Base-by-base conservation (phyloP, 768 basidiomycete species). In the Xerocomellus intermedius region DNA sequence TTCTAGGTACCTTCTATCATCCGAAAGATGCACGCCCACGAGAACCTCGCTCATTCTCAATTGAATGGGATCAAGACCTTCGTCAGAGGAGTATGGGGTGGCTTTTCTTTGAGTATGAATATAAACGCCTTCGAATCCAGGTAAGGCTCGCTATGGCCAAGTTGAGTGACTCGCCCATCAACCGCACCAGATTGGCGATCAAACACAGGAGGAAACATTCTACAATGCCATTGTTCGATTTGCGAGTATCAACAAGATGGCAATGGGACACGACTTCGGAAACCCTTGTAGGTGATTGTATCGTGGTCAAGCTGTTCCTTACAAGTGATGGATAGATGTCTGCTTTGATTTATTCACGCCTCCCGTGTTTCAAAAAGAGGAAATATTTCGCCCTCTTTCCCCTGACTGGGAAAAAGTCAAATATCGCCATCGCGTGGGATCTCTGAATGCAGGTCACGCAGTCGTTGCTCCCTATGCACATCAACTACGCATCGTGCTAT, bases 331-430 rank as follows among this genome's bases (percentile, higher is more conserved):
- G 19, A 8, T 50, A 89, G 88, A 83, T 67, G 72, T 88, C 26
- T 84, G 85, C 63, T 88, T 90, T 55, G 87, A 89, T 57, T 77
- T 84, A 5, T 62, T 80, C 28, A 82, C 80, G 0, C 89, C 91
- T 6, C 86, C 89, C 0, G 69, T 80, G 9, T 69, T 91, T 14
- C 87, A 89, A 63, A 70, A 74, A 52, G 78, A 85, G 46, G 74
- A 81, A 32, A 82, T 87, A 60, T 80, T 86, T 64, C 75, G 82
- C 32, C 67, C 80, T 8, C 80, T 82, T 2, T 63, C 79, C 42
- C 66, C 68, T 0, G 52, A 64, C 19, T 6, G 8, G 22, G n/a
- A 32, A 10, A 24, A 55, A 60, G 16, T 78, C 41, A 56, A 69
- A 65, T 82, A 75, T 62, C 82, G 82, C 39, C 77, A 80, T 42